Conservation (phyloP, 768 basidiomycete genomes). For the Pulveroboletus sp. region DNA sequence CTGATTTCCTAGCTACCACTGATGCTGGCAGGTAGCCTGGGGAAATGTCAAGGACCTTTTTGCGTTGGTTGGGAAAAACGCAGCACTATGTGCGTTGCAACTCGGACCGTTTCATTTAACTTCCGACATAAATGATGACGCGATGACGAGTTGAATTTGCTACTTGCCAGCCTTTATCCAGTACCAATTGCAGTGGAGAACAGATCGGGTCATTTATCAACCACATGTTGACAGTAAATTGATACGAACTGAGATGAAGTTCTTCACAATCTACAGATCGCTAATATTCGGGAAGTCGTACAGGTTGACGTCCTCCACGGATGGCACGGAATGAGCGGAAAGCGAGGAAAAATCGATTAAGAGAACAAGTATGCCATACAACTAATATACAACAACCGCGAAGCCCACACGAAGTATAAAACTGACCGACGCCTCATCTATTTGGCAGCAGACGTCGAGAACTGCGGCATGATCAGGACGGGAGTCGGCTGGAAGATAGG, state of each 20-base stretch:
- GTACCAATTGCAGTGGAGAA: too few species aligned
- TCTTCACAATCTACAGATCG: too few species aligned
- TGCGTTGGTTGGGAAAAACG: neutral
- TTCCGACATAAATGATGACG: neutral
- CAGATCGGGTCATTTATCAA: neutral
- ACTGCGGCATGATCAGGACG: conserved; percentile 24
- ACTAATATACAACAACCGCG: conserved; percentile 32
- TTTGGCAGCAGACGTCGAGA: conserved; percentile 45
- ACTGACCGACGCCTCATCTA: conserved; percentile 23
- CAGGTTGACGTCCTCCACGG: neutral
- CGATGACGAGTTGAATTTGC: neutral
- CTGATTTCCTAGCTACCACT: neutral
- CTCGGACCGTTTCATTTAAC: neutral
- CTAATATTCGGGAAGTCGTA: too few species aligned
- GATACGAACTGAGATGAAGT: neutral
- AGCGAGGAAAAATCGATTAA: conserved; percentile 21
- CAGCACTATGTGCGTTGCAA: neutral
- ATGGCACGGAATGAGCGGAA: neutral
- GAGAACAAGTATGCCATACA: conserved; percentile 29
- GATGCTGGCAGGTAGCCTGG: too few species aligned
- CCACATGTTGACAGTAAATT: neutral
- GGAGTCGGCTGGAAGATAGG: neutral
- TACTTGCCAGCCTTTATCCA: too few species aligned
- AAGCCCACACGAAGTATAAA: conserved; percentile 14
- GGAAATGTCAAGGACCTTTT: neutral